Percentiles rank a stretch among this genome's conserved stretches.
Evolutionary conservation across 176 grass and related monocot genomes (phyloP).

Genomic region (Dendrocalamus sinicus): DNA sequence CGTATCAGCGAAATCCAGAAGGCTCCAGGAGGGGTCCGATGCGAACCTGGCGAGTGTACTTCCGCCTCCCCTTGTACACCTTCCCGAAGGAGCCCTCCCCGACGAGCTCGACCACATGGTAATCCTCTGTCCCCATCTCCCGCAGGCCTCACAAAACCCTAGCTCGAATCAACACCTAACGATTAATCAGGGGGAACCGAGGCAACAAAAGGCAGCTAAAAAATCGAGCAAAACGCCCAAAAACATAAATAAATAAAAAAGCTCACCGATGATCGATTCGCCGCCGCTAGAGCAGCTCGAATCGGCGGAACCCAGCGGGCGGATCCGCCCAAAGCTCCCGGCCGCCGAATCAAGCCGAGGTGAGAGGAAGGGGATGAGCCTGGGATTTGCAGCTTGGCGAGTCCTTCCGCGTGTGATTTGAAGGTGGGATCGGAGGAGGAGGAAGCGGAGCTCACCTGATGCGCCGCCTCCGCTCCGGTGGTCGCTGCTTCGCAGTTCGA

Average conservation of each 20-base stretch:
- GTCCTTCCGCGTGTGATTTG: no score
- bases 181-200: neutral
- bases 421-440: neutral
- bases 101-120: conserved; percentile 83
- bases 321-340: neutral
- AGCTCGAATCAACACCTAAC: neutral
- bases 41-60: conserved; percentile 80
- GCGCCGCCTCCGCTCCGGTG: neutral
- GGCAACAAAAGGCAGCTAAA: no score
- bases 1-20: conserved; percentile 14
- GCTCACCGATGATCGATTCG: neutral
- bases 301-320: no score
- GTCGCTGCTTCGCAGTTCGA: no score
- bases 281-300: neutral
- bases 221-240: neutral
- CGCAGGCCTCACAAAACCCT: conserved; percentile 11
- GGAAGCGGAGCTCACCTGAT: neutral
- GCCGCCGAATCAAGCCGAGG: neutral
- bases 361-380: neutral
- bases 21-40: neutral
- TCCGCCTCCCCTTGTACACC: conserved; percentile 91
- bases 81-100: conserved; percentile 94
- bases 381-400: no score
- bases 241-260: neutral
- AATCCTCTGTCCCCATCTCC: conserved; percentile 78